These are phyloP conservation scores for Pyrenophora teres DNA, from an alignment of 2,329 filamentous ascomycete species.

Conservation along the genomic window DNA sequence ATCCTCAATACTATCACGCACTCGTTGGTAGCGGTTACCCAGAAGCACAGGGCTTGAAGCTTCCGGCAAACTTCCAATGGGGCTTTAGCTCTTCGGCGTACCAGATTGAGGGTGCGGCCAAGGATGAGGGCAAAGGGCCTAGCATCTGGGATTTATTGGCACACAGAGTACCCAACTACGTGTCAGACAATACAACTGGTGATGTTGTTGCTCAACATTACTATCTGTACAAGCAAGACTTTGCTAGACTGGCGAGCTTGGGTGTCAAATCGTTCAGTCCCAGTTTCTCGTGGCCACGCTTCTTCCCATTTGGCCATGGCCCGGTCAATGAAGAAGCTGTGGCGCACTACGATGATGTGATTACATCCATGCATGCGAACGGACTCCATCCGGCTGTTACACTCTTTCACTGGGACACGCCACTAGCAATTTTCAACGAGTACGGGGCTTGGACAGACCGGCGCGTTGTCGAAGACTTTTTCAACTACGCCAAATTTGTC, in stretches of 20 bases:
- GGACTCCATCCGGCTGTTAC: slow-evolving; percentile 46
- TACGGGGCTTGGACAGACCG: slow-evolving; percentile 50
- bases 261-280: slow-evolving; percentile 41
- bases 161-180: slow-evolving; percentile 48
- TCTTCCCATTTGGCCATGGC: slow-evolving; percentile 48
- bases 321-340: slow-evolving; percentile 45
- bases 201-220: slow-evolving; percentile 51
- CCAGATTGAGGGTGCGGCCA: slow-evolving; percentile 52
- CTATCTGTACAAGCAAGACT: slow-evolving; percentile 52
- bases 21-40: slow-evolving; percentile 46
- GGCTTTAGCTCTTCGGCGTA: slow-evolving; percentile 50
- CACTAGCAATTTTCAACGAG: slow-evolving; percentile 49
- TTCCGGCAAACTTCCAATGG: slow-evolving; percentile 52
- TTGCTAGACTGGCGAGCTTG: slow-evolving; percentile 44
- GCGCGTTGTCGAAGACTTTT: slow-evolving; percentile 50
- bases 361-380: slow-evolving; percentile 42
- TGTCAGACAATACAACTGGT: slow-evolving; percentile 49
- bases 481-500: slow-evolving; percentile 52
- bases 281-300: slow-evolving; percentile 47
- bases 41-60: slow-evolving; percentile 42
- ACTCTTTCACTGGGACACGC: slow-evolving; percentile 52
- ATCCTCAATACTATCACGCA: slow-evolving; percentile 48
- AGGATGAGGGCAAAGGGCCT: slow-evolving; percentile 51
- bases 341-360: slow-evolving; percentile 49
- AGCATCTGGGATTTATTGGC: slow-evolving; percentile 53